Evolutionary conservation across 345 rosid species (phyloP), one percentile per base, ranked within the genome.

Genomic region (Cardamine occulta): DNA sequence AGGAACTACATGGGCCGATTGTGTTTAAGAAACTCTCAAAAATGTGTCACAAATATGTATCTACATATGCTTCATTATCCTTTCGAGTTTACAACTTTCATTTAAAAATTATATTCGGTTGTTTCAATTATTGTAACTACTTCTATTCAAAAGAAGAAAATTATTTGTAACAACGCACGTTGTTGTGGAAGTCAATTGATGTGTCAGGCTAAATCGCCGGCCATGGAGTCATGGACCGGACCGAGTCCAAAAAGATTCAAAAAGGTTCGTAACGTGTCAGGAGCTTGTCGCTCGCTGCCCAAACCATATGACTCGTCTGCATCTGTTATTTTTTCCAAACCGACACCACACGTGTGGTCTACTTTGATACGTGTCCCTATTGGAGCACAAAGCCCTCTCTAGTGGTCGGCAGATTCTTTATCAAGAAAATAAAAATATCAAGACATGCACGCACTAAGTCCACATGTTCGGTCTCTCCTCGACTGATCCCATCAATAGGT

Each of bases 321-420:
- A 77, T 70, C 44, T 73, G 58, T 73, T 39, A n/a, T 59, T 55
- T 63, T 58, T 18, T 45, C 5, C 32, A 42, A 52, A 40, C 74
- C 69, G 74, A 72, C 81, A 59, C 47, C 74, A 73, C 70, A 78
- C 70, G 66, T 73, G 73, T 73, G 81, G 63, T 72, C 77, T 73
- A 78, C 44, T 72, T 53, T 15, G 49, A 42, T 66, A 73, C 78
- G 81, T 78, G 81, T 67, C 81, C 59, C 67, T 52, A 52, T 59
- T 52, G 28, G 9, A 66, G 57, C 72, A 77, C 48, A 70, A 42
- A 37, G 19, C 28, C 32, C 65, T 60, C 60, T 73, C 28, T 53
- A 65, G 32, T 78, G 81, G 81, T 72, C 81, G 81, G 81, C 69
- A 52, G 56, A 72, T 48, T 77, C 23, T 34, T 70, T 23, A 34